Evolutionary conservation across 2,329 filamentous ascomycete species (phyloP), one percentile per base, ranked within the genome.

Genomic region (Aspergillus piperis): DNA sequence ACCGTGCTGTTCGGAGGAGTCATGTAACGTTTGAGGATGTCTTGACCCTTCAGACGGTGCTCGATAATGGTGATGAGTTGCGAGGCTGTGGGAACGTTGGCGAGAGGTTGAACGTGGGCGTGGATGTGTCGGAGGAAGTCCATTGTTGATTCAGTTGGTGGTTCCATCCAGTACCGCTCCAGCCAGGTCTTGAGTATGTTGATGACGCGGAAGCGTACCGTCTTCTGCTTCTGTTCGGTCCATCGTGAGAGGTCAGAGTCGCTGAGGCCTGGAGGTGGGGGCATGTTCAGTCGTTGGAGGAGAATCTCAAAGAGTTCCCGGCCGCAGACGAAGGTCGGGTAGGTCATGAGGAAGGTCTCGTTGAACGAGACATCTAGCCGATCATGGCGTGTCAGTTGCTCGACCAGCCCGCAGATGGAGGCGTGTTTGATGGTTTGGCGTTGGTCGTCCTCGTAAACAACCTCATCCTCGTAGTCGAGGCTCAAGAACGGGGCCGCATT

Each of bases 121-220:
- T 93, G 92, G 8, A 98, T 92, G 66, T 93, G 88, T 61, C 92
- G 88, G 65, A 99, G 91, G 42, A 99, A 83, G 66, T 92, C 87
- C 75, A 90, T 91, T 25, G 92, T 95, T 50, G 91, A 74, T 88
- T 91, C 48, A 89, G 96, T 92, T 63, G 89, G 88, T 52, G 92
- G 90, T 73, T 99, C 95, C 92, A 98, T 97, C 95, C 95, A 99
- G 76, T 95, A 98, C 68, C 90, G 92, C 73, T 98, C 95, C 67
- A 99, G 94, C 95, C 95, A 99, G 77, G 87, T 95, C 83, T 97
- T 98, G 49, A 99, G 81, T 64, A 97, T 97, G 71, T 98, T 99
- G 65, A 99, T 92, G 2, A 98, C 93, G 48, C 95, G 88, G 80
- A 99, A 96, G 39, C 95, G 87, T 62, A 98, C 97, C 4, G 92